Conservation (phyloP, 441 rosid species). For the Rhodomyrtus psidioides region DNA sequence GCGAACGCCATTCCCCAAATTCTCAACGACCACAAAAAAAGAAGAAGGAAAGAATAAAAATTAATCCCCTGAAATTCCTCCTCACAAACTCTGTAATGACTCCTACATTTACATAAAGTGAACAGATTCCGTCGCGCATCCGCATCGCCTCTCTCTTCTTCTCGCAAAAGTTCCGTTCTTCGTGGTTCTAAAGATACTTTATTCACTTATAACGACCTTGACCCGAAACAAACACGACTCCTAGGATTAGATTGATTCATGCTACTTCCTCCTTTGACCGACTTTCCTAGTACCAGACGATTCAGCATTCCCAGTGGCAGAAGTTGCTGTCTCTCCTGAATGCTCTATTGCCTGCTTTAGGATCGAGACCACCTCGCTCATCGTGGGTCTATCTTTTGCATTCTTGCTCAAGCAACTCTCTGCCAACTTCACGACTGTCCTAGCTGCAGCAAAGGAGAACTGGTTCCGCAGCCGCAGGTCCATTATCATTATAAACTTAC, state of each 20-base stretch:
- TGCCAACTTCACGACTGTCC: conserved; percentile 33
- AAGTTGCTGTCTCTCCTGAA: conserved; percentile 15
- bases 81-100: neutral
- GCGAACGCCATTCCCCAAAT: neutral
- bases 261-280: neutral
- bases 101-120: neutral
- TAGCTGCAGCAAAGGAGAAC: conserved; percentile 20
- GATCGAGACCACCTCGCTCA: conserved; percentile 26
- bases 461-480: conserved; percentile 31
- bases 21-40: neutral
- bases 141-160: neutral
- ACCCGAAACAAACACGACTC: neutral
- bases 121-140: neutral
- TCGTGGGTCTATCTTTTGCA: conserved; percentile 35
- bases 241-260: neutral
- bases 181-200: neutral
- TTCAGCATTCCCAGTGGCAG: neutral
- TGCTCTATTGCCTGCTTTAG: conserved; percentile 28
- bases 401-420: conserved; percentile 37
- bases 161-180: neutral
- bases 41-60: neutral
- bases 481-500: conserved; percentile 34
- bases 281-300: conserved; percentile 20
- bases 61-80: neutral
- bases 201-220: neutral